Conservation (phyloP, 139 green algal species). For the Spirogloea muscicola region DNA sequence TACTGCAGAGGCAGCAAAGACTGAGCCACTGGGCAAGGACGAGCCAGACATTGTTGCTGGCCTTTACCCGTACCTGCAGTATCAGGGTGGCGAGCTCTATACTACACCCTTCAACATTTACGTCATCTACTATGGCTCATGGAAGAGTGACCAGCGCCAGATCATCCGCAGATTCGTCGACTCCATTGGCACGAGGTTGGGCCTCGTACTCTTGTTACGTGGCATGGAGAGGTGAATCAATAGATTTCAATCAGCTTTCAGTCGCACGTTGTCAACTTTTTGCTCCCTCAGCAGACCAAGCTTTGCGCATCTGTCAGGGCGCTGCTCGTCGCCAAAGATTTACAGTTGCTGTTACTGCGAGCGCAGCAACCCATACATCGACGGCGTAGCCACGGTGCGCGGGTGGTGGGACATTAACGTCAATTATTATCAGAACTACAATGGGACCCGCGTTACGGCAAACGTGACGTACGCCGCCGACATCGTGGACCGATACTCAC, state of each 20-base stretch:
- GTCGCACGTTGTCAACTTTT: too few species aligned
- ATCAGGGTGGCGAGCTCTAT: not conserved
- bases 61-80: conserved; percentile 24
- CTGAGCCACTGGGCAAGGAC: too few species aligned
- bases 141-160: not conserved
- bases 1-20: too few species aligned
- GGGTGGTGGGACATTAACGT: conserved; percentile 17
- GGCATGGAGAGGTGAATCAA: too few species aligned
- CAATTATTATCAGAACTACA: not conserved
- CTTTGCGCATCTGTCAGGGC: too few species aligned
- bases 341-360: too few species aligned
- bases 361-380: not conserved
- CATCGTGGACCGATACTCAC: not conserved
- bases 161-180: conserved; percentile 9
- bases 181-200: not conserved
- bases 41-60: too few species aligned
- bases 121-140: conserved; percentile 4
- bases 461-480: not conserved
- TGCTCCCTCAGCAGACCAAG: too few species aligned
- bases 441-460: not conserved
- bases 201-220: too few species aligned
- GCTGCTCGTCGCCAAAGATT: too few species aligned
- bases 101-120: conserved; percentile 3
- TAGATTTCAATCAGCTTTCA: too few species aligned
- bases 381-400: not conserved